A percentile compares a stretch with the other conserved stretches of the same genome.
phyloP scores from a whole-genome alignment of 495 filamentous ascomycete species.

The Darksidea phi region DNA sequence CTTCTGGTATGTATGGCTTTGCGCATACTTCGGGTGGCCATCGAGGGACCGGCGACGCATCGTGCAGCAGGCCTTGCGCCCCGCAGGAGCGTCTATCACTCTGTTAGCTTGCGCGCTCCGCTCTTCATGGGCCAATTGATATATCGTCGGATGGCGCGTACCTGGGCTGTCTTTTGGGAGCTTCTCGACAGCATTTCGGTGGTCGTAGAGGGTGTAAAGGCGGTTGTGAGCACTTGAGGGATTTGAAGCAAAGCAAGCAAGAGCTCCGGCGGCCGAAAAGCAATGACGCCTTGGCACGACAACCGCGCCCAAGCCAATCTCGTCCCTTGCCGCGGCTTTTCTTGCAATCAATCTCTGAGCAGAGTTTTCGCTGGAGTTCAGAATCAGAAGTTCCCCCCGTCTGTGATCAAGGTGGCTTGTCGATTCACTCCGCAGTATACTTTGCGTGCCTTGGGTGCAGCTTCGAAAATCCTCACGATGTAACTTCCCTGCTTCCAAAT shows the following conservation, averaged over 20 bases:
- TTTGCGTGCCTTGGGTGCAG: too few species aligned
- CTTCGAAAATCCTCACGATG: too few species aligned
- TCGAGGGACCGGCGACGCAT: conserved; percentile 42
- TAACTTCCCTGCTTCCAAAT: too few species aligned
- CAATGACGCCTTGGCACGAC: conserved; percentile 22
- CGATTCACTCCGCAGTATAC: too few species aligned
- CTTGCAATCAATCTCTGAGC: conserved; percentile 1
- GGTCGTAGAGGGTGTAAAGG: conserved; percentile 13
- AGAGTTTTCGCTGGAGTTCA: conserved; percentile 6
- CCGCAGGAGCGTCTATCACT: conserved; percentile 56
- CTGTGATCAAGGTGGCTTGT: too few species aligned
- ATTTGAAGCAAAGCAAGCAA: conserved; percentile 29
- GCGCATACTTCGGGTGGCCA: conserved; percentile 42
- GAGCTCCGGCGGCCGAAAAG: conserved; percentile 30
- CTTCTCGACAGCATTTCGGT: conserved; percentile 61
- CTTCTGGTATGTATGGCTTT: not conserved
- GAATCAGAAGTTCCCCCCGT: too few species aligned
- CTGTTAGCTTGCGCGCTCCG: conserved; percentile 23
- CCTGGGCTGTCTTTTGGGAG: conserved; percentile 53
- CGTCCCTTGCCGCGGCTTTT: conserved; percentile 1
- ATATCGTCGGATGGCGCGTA: conserved; percentile 30
- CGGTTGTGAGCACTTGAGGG: conserved; percentile 24
- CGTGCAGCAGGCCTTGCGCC: conserved; percentile 51
- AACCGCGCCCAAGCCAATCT: conserved; percentile 13
- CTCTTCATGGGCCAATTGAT: conserved; percentile 21